Percentiles rank a stretch among this genome's conserved stretches.
phyloP scores from a whole-genome alignment of 139 green algal species.

The Diplosphaera chodatii region DNA sequence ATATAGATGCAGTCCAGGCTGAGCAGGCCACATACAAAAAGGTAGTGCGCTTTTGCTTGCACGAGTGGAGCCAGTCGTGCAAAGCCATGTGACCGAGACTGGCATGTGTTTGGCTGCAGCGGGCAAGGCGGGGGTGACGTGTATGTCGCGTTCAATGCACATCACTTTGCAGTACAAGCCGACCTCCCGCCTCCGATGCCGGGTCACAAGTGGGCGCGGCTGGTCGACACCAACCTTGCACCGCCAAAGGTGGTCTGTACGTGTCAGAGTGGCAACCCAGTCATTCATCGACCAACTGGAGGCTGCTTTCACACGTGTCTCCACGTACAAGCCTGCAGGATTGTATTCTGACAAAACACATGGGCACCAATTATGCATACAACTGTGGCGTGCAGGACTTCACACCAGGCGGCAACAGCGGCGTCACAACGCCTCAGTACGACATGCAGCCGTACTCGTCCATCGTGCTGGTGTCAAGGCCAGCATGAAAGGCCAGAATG shows the following conservation, averaged over 20 bases:
- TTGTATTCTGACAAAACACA: too few species aligned
- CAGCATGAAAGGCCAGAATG: not conserved
- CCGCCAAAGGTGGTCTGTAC: slow-evolving; percentile 44
- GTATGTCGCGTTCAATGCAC: slow-evolving; percentile 91
- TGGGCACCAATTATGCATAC: too few species aligned
- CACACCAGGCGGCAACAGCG: slow-evolving; percentile 69
- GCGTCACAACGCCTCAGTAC: slow-evolving; percentile 47
- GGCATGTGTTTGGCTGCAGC: slow-evolving; percentile 1
- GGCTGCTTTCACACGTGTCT: too few species aligned
- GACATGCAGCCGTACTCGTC: slow-evolving; percentile 45
- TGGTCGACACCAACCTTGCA: slow-evolving; percentile 94
- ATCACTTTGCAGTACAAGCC: slow-evolving; percentile 61
- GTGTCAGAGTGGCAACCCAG: too few species aligned
- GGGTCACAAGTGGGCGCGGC: slow-evolving; percentile 70
- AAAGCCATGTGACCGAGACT: too few species aligned
- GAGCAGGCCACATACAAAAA: too few species aligned
- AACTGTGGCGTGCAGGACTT: slow-evolving; percentile 57
- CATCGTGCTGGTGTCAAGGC: slow-evolving; percentile 65
- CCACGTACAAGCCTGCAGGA: too few species aligned
- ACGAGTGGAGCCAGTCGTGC: too few species aligned
- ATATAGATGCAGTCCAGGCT: too few species aligned
- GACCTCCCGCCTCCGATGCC: slow-evolving; percentile 50
- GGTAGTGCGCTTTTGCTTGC: too few species aligned
- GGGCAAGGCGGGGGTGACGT: slow-evolving; percentile 60
- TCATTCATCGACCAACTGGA: too few species aligned